These are phyloP conservation scores for Acanthamoeba rhysodes DNA, from an alignment of 208 protist genomes.

Conservation along the genomic window DNA sequence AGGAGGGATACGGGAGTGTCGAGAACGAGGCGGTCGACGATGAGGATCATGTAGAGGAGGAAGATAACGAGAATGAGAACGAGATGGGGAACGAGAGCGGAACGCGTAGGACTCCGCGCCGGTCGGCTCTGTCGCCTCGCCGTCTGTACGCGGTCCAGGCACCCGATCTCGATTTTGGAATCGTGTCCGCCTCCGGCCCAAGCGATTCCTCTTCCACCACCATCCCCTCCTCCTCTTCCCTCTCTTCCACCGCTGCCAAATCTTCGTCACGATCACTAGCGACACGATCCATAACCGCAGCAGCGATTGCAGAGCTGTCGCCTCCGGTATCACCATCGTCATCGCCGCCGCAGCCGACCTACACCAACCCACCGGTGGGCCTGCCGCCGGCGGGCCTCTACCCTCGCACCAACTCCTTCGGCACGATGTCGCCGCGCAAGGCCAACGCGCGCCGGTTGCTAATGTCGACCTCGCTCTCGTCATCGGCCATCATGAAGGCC, in stretches of 20 bases:
- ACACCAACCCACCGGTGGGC: background rate
- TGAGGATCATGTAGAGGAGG: background rate
- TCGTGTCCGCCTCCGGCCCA: background rate
- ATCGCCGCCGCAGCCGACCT: background rate
- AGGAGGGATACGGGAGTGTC: background rate
- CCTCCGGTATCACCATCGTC: background rate
- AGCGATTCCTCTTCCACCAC: too few relatives aligned
- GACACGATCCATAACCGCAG: too few relatives aligned
- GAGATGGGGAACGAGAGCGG: background rate
- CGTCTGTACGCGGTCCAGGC: background rate
- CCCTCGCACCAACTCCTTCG: constrained; percentile 49
- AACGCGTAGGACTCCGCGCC: too few relatives aligned
- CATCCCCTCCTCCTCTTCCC: too few relatives aligned
- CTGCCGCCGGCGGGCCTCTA: background rate
- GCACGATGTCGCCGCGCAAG: constrained; percentile 8
- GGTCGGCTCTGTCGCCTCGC: background rate
- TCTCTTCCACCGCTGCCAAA: background rate
- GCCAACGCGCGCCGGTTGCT: constrained; percentile 10
- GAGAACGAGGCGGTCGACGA: background rate
- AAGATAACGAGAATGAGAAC: background rate
- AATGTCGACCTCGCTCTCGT: constrained; percentile 63
- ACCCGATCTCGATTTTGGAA: background rate
- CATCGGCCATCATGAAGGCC: constrained; percentile 37
- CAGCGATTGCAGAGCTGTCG: too few relatives aligned
- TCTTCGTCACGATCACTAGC: background rate